Evolutionary conservation across 2,329 filamentous ascomycete species (phyloP).

Genomic region (Monilinia laxa): DNA sequence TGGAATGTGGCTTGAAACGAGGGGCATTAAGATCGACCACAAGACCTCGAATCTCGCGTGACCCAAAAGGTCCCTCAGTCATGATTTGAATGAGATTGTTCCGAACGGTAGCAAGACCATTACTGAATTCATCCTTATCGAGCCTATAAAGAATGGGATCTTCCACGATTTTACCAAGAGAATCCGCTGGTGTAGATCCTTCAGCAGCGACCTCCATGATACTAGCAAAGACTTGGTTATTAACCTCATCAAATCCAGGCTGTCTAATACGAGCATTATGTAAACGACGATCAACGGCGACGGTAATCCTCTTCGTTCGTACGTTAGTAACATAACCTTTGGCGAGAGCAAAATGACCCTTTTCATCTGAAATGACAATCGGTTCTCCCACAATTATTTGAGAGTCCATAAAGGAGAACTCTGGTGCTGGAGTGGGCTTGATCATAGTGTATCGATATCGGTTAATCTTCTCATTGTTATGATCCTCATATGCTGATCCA

Average conservation of each 20-base stretch:
- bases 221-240: conserved; percentile 83
- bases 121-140: conserved; percentile 98
- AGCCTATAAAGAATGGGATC: conserved; percentile 72
- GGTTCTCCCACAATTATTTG: conserved; percentile 86
- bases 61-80: conserved; percentile 71
- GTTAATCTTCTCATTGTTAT: conserved; percentile 78
- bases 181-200: conserved; percentile 52
- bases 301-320: conserved; percentile 71
- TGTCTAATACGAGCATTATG: conserved; percentile 80
- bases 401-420: conserved; percentile 87
- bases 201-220: conserved; percentile 81
- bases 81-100: conserved; percentile 94
- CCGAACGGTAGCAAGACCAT: conserved; percentile 90
- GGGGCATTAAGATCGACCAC: conserved; percentile 77
- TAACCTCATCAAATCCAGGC: conserved; percentile 69
- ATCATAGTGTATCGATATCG: conserved; percentile 83
- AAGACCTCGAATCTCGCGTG: conserved; percentile 70
- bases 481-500: conserved; percentile 69
- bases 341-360: conserved; percentile 90
- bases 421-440: conserved; percentile 60
- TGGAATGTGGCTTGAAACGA: conserved; percentile 65
- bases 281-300: conserved; percentile 85
- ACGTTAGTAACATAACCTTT: conserved; percentile 86
- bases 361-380: conserved; percentile 93
- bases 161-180: conserved; percentile 52